phyloP scores from a whole-genome alignment of 2,329 filamentous ascomycete species.

The Stagonosporopsis cucurbitacearum region DNA sequence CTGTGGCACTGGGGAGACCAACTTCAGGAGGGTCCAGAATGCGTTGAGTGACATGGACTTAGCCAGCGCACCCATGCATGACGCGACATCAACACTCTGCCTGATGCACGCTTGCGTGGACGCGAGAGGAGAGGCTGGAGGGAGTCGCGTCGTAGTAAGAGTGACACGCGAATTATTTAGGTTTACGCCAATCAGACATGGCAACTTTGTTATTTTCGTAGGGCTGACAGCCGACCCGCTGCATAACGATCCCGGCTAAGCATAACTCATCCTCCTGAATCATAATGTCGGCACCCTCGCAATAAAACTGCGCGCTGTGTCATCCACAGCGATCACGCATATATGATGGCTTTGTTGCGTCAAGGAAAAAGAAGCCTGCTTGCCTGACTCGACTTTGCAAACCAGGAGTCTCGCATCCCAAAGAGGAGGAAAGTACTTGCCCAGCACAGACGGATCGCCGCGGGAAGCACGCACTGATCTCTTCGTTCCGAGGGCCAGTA shows the following conservation, averaged over 20 bases:
- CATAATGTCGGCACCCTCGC: constrained; percentile 11
- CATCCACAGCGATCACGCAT: constrained; percentile 12
- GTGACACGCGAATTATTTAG: constrained; percentile 15
- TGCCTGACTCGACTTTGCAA: constrained; percentile 3
- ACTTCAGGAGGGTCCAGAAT: constrained; percentile 4
- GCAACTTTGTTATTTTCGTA: constrained; percentile 10
- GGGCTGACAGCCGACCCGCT: constrained; percentile 15
- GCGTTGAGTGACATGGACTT: constrained; percentile 5
- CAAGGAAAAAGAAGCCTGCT: constrained; percentile 7
- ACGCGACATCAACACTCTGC: constrained; percentile 10
- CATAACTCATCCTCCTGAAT: constrained; percentile 20
- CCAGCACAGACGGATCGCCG: constrained; percentile 22
- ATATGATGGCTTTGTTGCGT: constrained; percentile 11
- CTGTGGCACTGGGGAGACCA: not conserved
- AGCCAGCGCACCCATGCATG: constrained; percentile 20
- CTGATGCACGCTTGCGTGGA: constrained; percentile 12
- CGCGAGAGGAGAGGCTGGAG: constrained; percentile 7
- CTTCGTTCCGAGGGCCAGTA: constrained; percentile 19
- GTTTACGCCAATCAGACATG: constrained; percentile 11
- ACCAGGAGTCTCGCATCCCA: constrained; percentile 8
- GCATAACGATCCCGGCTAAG: constrained; percentile 13
- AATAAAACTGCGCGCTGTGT: constrained; percentile 7
- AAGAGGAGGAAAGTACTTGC: constrained; percentile 8
- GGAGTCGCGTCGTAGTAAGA: constrained; percentile 12
- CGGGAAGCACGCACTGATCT: constrained; percentile 24